Conservation (phyloP, 441 rosid species). For the Oxalis stricta region DNA sequence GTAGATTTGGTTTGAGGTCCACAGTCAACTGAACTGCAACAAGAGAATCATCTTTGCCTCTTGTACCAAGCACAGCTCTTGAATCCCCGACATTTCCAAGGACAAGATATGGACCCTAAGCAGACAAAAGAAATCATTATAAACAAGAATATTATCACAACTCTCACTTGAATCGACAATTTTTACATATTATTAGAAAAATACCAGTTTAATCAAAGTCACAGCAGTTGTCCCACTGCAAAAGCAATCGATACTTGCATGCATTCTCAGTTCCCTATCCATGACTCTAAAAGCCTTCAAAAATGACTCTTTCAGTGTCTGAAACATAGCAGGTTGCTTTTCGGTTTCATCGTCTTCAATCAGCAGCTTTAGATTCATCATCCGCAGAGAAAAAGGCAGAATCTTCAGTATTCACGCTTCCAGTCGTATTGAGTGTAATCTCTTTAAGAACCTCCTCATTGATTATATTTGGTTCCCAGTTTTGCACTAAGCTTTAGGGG, state of each 20-base stretch:
- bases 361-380: slow-evolving; percentile 46
- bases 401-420: slow-evolving; percentile 45
- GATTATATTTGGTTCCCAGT: slow-evolving; percentile 52
- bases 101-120: slow-evolving; percentile 72
- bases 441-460: slow-evolving; percentile 37
- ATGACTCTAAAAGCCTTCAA: slow-evolving; percentile 82
- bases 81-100: slow-evolving; percentile 96
- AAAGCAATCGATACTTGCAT: slow-evolving; percentile 57
- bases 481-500: slow-evolving; percentile 72
- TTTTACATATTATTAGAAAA: neutral
- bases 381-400: slow-evolving; percentile 50
- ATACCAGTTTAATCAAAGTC: slow-evolving; percentile 86
- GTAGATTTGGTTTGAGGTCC: slow-evolving; percentile 95
- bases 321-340: slow-evolving; percentile 42
- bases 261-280: slow-evolving; percentile 84
- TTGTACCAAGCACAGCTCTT: slow-evolving; percentile 75
- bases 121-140: neutral
- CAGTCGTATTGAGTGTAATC: slow-evolving; percentile 35
- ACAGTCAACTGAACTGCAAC: slow-evolving; percentile 82
- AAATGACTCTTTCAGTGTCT: slow-evolving; percentile 63
- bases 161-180: neutral
- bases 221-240: slow-evolving; percentile 99
- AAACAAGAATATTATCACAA: slow-evolving; percentile 5
- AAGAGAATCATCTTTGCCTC: slow-evolving; percentile 52
- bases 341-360: slow-evolving; percentile 37